Base-by-base conservation (phyloP, 805 yeast genomes). In the Myxozyma melibiosi region DNA sequence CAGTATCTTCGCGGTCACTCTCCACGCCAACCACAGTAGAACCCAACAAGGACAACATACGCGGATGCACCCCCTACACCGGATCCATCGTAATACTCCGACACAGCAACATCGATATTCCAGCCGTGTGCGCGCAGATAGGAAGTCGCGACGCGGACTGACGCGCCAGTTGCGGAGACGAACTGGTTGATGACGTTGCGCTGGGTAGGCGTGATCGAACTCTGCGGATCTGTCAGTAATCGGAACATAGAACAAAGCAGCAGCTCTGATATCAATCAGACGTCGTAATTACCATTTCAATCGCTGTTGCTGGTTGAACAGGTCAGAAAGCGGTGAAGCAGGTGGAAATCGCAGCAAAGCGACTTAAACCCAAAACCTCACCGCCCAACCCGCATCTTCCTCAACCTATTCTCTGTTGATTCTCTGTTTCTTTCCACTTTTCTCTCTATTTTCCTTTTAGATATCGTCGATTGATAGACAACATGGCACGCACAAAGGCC, bases 81-180 rank as follows among this genome's bases (percentile, higher is more conserved):
- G 20, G 48, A 46, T 18, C 51, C 35, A 33, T 63, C 66, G 60
- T 65, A 72, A 51, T 69, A 71, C 7, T 70, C 75, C 42, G 70
- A 67, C 7, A 73, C 58, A 5, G 78, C 76, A n/a, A 45, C 53
- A 31, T 68, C 65, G 24, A 69, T 24, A 25, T 69, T 67, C 69
- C 73, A 72, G 48, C 66, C 53, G 65, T 40, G 41, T 30, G 39
- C 35, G 22, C 56, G 51, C 27, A 61, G 43, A 31, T 48, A 55
- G 13, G 52, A 20, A 7, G 46, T 34, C 8, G 65, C 65, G 16
- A 51, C 24, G 8, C 61, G 43, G 25, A 58, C 9, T 6, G 57
- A 22, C 13, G 51, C 43, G 14, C 62, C 63, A 2, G 65, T 58
- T 9, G 59, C 55, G 11, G 44, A 24, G 13, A 53, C 55, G 43